Base-by-base conservation (phyloP, 495 filamentous ascomycete genomes). In the Penicillium psychrofluorescens region DNA sequence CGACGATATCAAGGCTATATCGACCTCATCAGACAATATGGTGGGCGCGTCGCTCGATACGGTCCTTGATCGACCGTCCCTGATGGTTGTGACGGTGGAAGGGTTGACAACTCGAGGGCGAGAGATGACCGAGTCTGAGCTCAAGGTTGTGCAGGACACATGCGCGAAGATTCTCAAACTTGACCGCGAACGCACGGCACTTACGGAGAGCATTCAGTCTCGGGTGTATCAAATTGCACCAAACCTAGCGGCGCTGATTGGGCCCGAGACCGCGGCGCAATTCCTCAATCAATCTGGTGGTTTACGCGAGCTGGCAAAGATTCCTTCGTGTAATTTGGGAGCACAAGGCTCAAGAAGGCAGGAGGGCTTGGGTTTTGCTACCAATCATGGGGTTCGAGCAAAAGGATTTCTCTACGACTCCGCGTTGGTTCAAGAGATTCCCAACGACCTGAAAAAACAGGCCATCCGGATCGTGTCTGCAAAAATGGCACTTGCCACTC, bases 51-150 rank as follows among this genome's bases (percentile, higher is more conserved):
- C 87, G 0, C 75, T 98, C 34, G 85, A 85, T 50, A 74, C 77
- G 0, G 77, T 97, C 6, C 73, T 98, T 6, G 88, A 94, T 64
- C 86, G 88, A 0, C 90, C 91, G 4, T 84, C 87, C 0, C 64
- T 96, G 49, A 96, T 97, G 90, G 85, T 92, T 16, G 90, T 98
- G 35, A 88, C 88, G n/a, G 81, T 96, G 11, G 91, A 95, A 68
- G 92, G 90, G 40, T 92, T 88, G 13, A 91, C 86, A 4, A 91
- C 87, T 12, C 80, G 83, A 38, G 94, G 94, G 0, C 80, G 81
- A 9, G 75, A 85, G 44, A 77, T 98, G 72, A 78, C 75, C 7
- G 74, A 81, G 31, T 70, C 78, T 4, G 87, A 96, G 60, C 76
- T 97, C 11, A 75, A 85, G 41, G 69, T 75, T 27, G 83, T 95